Evolutionary conservation across 495 filamentous ascomycete species (phyloP).

Genomic region (Trichoderma reesei): DNA sequence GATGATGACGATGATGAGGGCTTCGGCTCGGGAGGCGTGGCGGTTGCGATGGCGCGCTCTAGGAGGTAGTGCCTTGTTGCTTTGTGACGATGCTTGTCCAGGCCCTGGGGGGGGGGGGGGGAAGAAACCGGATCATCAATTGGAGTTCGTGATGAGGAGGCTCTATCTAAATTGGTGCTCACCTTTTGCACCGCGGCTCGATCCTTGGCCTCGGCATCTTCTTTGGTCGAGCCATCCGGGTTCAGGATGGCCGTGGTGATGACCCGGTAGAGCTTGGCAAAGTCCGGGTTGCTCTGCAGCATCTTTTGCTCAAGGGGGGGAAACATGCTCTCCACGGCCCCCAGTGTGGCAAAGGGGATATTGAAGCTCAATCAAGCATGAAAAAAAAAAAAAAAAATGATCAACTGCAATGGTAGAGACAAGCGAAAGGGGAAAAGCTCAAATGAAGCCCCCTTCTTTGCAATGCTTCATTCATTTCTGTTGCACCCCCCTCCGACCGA

Average conservation of each 20-base stretch:
- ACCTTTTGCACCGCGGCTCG: slow-evolving; percentile 46
- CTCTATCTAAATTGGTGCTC: neutral
- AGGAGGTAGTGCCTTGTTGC: slow-evolving; percentile 32
- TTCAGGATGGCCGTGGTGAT: slow-evolving; percentile 50
- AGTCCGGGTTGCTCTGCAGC: slow-evolving; percentile 53
- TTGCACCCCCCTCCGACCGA: neutral
- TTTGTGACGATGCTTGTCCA: slow-evolving; percentile 30
- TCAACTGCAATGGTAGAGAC: too few species aligned
- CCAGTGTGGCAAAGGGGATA: neutral
- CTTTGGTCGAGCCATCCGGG: slow-evolving; percentile 51
- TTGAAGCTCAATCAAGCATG: neutral
- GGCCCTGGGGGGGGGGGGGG: slow-evolving; percentile 22
- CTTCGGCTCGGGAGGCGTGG: slow-evolving; percentile 14
- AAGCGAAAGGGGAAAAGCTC: neutral
- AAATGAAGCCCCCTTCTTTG: neutral
- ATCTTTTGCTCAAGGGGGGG: slow-evolving; percentile 54
- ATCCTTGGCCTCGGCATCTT: slow-evolving; percentile 42
- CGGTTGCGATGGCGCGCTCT: slow-evolving; percentile 26
- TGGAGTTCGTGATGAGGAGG: neutral
- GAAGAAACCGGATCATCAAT: neutral
- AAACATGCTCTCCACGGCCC: slow-evolving; percentile 39
- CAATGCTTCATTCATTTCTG: neutral
- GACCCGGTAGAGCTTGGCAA: slow-evolving; percentile 52
- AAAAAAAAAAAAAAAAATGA: neutral
- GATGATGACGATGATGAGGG: slow-evolving; percentile 12